Evolutionary conservation across 2,329 filamentous ascomycete genomes (phyloP).

Genomic region (Aspergillus hiratsukae): DNA sequence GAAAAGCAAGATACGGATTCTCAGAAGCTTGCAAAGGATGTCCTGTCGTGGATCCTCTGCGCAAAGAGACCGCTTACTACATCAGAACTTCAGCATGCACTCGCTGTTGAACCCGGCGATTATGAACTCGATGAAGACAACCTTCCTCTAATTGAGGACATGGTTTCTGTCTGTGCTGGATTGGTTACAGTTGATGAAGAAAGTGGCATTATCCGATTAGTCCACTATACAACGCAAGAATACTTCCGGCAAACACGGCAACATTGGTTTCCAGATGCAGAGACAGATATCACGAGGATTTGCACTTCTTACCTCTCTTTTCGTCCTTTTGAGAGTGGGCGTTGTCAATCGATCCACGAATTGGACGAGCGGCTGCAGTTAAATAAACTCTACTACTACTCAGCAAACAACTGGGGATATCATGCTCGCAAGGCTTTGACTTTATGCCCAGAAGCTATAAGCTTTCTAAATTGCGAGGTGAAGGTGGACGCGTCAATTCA

Average conservation of each 20-base stretch:
- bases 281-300: conserved; percentile 9
- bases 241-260: conserved; percentile 22
- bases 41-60: conserved; percentile 41
- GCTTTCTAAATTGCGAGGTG: neutral
- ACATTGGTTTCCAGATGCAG: conserved; percentile 11
- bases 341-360: neutral
- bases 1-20: conserved; percentile 31
- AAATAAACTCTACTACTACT: conserved; percentile 11
- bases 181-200: conserved; percentile 29
- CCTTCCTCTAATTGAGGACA: conserved; percentile 23
- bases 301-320: conserved; percentile 23
- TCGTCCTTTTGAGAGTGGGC: conserved; percentile 8
- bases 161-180: conserved; percentile 28
- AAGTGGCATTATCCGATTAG: conserved; percentile 27
- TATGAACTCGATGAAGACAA: conserved; percentile 33
- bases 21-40: conserved; percentile 34
- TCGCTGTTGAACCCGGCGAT: conserved; percentile 33
- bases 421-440: conserved; percentile 2
- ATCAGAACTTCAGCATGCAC: conserved; percentile 40
- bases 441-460: neutral
- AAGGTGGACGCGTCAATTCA: neutral
- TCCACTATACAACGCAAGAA: conserved; percentile 32
- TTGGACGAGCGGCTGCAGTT: neutral
- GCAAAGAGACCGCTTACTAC: conserved; percentile 31
- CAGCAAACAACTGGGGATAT: conserved; percentile 13